phyloP scores from a whole-genome alignment of 495 filamentous ascomycete species.

The Penicillium samsonianum region DNA sequence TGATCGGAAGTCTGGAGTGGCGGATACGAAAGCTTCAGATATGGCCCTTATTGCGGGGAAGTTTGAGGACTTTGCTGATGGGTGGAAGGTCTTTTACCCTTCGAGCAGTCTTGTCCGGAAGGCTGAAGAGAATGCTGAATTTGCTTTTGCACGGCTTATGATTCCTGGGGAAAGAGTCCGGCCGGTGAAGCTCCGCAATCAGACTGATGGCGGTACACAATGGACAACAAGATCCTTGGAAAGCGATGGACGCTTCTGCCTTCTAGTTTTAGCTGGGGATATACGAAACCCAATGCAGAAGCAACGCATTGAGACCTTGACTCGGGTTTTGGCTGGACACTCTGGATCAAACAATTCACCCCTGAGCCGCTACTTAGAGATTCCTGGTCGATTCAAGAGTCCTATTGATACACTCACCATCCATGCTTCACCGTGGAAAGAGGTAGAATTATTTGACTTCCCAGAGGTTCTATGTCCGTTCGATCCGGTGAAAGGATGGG shows the following conservation, averaged over 20 bases:
- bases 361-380: constrained; percentile 43
- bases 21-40: constrained; percentile 17
- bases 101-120: constrained; percentile 33
- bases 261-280: constrained; percentile 66
- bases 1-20: constrained; percentile 7
- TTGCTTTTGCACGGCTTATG: constrained; percentile 34
- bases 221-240: constrained; percentile 47
- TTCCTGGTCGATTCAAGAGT: constrained; percentile 34
- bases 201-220: constrained; percentile 52
- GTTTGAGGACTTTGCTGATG: constrained; percentile 40
- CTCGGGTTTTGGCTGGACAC: constrained; percentile 36
- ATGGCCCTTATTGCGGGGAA: constrained; percentile 33
- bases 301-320: constrained; percentile 47
- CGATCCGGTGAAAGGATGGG: constrained; percentile 54
- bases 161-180: constrained; percentile 53
- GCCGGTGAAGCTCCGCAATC: constrained; percentile 54
- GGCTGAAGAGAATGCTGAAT: constrained; percentile 19
- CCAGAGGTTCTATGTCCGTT: constrained; percentile 58
- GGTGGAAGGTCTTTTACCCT: constrained; percentile 38
- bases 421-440: constrained; percentile 52
- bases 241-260: constrained; percentile 57
- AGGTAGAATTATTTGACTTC: constrained; percentile 58
- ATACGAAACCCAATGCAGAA: constrained; percentile 44
- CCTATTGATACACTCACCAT: constrained; percentile 59
- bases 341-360: neutral